phyloP scores from a whole-genome alignment of 345 rosid species.

The Erysimum cheiranthoides region DNA sequence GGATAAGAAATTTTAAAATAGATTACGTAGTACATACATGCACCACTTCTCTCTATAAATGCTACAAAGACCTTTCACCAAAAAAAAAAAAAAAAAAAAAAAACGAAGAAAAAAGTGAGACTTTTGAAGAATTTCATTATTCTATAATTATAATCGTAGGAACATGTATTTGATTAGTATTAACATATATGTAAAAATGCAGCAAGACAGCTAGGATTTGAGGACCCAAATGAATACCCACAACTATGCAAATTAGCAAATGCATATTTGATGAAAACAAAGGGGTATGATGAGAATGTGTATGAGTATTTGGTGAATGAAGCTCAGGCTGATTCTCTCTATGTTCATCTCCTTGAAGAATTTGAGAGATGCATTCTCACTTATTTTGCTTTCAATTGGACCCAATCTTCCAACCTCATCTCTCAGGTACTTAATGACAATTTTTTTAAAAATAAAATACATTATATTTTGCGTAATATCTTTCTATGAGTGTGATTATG shows the following conservation, averaged over 20 bases:
- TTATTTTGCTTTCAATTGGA: constrained; percentile 92
- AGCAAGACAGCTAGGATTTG: constrained; percentile 89
- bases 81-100: not conserved
- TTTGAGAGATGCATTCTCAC: constrained; percentile 80
- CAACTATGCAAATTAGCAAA: constrained; percentile 70
- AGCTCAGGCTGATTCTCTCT: constrained; percentile 62
- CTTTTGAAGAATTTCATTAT: not conserved
- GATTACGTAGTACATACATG: not conserved
- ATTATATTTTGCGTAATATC: not conserved
- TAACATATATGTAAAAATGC: constrained; percentile 13
- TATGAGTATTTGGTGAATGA: constrained; percentile 58
- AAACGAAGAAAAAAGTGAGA: not conserved
- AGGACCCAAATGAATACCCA: constrained; percentile 70
- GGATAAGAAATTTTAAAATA: not conserved
- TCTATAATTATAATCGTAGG: not conserved
- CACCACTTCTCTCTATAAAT: not conserved
- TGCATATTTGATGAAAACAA: constrained; percentile 58
- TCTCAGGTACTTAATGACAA: constrained; percentile 51
- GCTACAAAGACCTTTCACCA: not conserved
- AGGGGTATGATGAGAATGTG: constrained; percentile 65
- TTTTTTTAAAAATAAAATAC: not conserved
- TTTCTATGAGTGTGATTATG: not conserved
- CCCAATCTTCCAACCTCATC: constrained; percentile 64
- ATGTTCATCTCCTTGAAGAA: constrained; percentile 71
- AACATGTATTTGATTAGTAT: not conserved